A percentile compares a stretch with the other conserved stretches of the same genome.
These are phyloP conservation scores for Macrocystidia cucumis DNA, from an alignment of 1,284 basidiomycete species.

Conservation along the genomic window DNA sequence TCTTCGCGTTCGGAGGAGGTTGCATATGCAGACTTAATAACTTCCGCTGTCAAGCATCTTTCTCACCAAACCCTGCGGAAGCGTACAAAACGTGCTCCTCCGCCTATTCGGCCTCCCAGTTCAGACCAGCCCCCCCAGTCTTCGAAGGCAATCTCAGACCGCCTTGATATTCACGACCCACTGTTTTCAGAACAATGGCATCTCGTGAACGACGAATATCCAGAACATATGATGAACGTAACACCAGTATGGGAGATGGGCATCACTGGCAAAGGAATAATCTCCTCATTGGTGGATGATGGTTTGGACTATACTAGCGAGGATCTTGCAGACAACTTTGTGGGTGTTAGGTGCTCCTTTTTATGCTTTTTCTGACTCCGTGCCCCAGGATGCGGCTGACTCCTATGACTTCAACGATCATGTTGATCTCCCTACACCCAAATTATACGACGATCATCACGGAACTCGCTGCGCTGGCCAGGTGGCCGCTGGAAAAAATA, in stretches of 20 bases:
- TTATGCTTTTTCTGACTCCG: conserved; percentile 6
- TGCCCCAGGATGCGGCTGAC: conserved; percentile 70
- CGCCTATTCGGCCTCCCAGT: conserved; percentile 29
- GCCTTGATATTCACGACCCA: conserved; percentile 78
- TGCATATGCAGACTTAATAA: conserved; percentile 31
- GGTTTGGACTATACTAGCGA: conserved; percentile 88
- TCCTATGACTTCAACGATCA: conserved; percentile 99
- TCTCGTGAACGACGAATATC: conserved; percentile 70
- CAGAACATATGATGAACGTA: conserved; percentile 80
- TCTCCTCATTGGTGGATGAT: conserved; percentile 92
- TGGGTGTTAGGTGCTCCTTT: conserved; percentile 34
- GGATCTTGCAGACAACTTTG: conserved; percentile 89
- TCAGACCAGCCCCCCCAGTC: conserved; percentile 14
- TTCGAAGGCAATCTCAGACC: conserved; percentile 44
- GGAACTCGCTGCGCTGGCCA: conserved; percentile 98
- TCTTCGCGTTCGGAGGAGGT: conserved; percentile 30
- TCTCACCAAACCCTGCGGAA: conserved; percentile 51
- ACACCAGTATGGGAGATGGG: conserved; percentile 83
- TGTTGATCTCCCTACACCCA: conserved; percentile 79
- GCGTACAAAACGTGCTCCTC: conserved; percentile 60
- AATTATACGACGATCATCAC: conserved; percentile 90
- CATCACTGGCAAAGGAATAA: conserved; percentile 81
- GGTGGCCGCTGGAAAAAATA: conserved; percentile 94
- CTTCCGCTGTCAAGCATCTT: conserved; percentile 47
- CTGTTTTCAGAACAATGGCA: conserved; percentile 91